Evolutionary conservation across 306 rosid genomes (phyloP).

Genomic region (Fragaria ananassa): DNA sequence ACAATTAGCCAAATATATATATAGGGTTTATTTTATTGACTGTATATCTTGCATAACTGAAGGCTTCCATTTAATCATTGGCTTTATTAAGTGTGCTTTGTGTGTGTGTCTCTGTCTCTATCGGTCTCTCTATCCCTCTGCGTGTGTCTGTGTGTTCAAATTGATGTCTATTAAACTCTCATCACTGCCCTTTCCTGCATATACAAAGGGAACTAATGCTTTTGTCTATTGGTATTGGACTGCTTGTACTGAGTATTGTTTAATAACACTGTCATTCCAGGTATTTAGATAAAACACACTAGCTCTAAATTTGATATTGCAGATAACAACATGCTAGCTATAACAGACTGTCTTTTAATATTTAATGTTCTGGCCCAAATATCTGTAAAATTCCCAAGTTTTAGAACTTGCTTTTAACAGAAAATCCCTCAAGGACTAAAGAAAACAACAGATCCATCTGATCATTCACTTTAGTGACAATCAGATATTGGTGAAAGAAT

Average conservation of each 20-base stretch:
- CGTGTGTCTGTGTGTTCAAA: neutral
- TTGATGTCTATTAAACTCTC: slow-evolving; percentile 17
- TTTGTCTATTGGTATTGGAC: slow-evolving; percentile 77
- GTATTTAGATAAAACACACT: slow-evolving; percentile 26
- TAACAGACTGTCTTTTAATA: neutral
- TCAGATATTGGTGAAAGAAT: neutral
- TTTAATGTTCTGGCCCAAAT: slow-evolving; percentile 7
- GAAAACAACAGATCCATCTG: too few species aligned
- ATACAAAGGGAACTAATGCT: slow-evolving; percentile 81
- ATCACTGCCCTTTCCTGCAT: slow-evolving; percentile 40
- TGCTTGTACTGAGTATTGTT: slow-evolving; percentile 78
- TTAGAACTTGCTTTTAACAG: neutral
- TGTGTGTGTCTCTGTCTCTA: too few species aligned
- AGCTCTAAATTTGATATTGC: neutral
- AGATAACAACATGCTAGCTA: neutral
- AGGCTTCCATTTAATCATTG: neutral
- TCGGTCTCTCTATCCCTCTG: too few species aligned
- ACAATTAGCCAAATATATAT: neutral
- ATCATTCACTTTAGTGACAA: neutral
- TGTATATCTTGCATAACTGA: neutral
- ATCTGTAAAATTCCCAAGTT: slow-evolving; percentile 14
- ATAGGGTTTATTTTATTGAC: neutral
- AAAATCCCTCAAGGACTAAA: neutral
- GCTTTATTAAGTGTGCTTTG: too few species aligned
- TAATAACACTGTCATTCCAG: slow-evolving; percentile 70